Evolutionary conservation across 176 grass and related monocot genomes (phyloP), one percentile per base, ranked within the genome.

Genomic region (Puya raimondii): DNA sequence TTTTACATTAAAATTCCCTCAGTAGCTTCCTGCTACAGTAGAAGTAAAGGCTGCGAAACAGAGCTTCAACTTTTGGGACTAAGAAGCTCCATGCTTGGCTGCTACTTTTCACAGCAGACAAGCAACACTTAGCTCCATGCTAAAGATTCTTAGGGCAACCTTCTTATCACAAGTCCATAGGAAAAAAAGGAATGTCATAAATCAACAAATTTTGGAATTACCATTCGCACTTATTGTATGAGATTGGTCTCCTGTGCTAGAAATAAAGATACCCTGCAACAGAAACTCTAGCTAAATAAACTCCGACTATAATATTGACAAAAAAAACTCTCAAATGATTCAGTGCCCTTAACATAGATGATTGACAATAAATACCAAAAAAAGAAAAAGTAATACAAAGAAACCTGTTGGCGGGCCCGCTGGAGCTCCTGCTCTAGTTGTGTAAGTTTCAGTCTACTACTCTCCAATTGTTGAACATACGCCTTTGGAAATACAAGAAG

Each of bases 201-300:
- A 82, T 53, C 70, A 58, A 76, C 53, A 63, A 76, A 51, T 70
- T 70, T 7, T 66, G 23, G 68, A 50, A 70, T 72, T 88, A 99
- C 94, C 94, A 80, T 99, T 99, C 74, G 84, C 94, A 82, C 80
- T 83, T 49, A 77, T 90, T 57, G 86, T 51, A 74, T 93, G 94
- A 51, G 84, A 75, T 80, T 93, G 94, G 52, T 99, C 94, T 64
- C 83, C 87, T 78, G 94, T 90, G 76, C 89, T 87, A 66, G 94
- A 99, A 83, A 99, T 99, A 85, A 99, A 99, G 50, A 99, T 93
- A 58, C 89, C 94, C 94, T 99, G 84, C n/a, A 65, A 79, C 26
- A 78, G 69, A 77, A 69, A 51, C 70, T 77, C 17, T 61, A 61
- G 1, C 16, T 61, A 61, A 61, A 61, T 61, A 61, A 61, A 61